These are phyloP conservation scores for Ceratocystis huliohia DNA, from an alignment of 2,329 filamentous ascomycete species.

Conservation along the genomic window DNA sequence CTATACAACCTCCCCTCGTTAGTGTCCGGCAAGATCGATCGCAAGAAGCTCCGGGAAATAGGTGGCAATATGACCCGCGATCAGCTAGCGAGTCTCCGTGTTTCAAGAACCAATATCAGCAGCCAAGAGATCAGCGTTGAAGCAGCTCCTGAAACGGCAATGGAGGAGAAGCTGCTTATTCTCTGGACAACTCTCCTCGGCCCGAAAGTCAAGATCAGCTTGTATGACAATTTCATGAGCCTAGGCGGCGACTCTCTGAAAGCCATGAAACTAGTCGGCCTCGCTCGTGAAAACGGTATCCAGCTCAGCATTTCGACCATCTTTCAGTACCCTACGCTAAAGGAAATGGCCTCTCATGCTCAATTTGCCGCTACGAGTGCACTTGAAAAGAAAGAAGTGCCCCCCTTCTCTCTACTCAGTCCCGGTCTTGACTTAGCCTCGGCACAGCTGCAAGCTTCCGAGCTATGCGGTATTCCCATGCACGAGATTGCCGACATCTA, in stretches of 20 bases:
- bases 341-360: conserved; percentile 32
- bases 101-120: conserved; percentile 22
- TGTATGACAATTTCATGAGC: conserved; percentile 35
- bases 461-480: conserved; percentile 30
- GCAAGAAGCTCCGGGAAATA: conserved; percentile 37
- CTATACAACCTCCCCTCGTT: conserved; percentile 35
- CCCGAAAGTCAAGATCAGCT: conserved; percentile 27
- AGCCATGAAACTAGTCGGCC: conserved; percentile 39
- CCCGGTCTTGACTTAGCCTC: conserved; percentile 26
- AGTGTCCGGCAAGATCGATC: conserved; percentile 39
- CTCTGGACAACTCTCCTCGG: conserved; percentile 32
- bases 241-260: conserved; percentile 40
- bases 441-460: conserved; percentile 30
- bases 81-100: conserved; percentile 21
- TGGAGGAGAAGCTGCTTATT: conserved; percentile 30
- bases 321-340: conserved; percentile 35
- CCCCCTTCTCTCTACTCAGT: conserved; percentile 32
- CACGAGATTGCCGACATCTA: conserved; percentile 38
- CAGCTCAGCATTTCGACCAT: conserved; percentile 35
- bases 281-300: conserved; percentile 31
- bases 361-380: conserved; percentile 22
- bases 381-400: conserved; percentile 24
- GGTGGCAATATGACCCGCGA: conserved; percentile 31
- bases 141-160: conserved; percentile 30
- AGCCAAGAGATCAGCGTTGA: conserved; percentile 27